Evolutionary conservation across 2,329 filamentous ascomycete species (phyloP), one percentile per base, ranked within the genome.

Genomic region (Ciborinia camelliae): DNA sequence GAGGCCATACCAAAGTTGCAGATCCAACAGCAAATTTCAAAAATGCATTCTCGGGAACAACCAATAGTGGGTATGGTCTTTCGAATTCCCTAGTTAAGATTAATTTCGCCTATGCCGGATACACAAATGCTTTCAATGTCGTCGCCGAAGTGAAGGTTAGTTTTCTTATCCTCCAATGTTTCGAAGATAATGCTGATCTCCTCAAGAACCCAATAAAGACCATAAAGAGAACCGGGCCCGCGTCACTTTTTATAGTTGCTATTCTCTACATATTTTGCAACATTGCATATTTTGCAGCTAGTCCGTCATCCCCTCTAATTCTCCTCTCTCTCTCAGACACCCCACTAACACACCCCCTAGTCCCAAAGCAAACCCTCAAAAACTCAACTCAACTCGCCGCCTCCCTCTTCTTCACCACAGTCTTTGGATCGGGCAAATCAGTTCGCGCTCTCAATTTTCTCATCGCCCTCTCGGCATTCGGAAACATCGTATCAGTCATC

Each of bases 71-170:
- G 35, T 77, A 77, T 3, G 81, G 82, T 32, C 75, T 86, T n/a
- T 82, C 85, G 2, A 86, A 81, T 65, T 84, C 85, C 0, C 72
- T 89, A 30, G 80, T 85, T 55, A 86, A 81, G 62, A 83, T 88
- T 58, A 80, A 83, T 35, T 87, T 86, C 65, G 82, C 84, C 0
- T 88, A 86, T 66, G 73, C 77, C 0, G 85, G 85, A 1, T 87
- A 81, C 66, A 75, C 79, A 14, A 88, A 87, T 67, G 82, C 84
- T 0, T 87, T 87, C 75, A 86, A 86, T 66, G 79, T 88, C 4
- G 82, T 84, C 64, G 86, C 86, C 61, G 85, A 88, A 73, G 81
- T 87, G 68, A 81, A 81, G 72, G 79, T 79, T 66, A 43, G 67
- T 63, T 7, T 20, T n/a, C 18, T 8, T 30, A 35, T 35, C 4